These are phyloP conservation scores for Mucor sp. DNA, from an alignment of 371 early-diverging fungal genomes.

Conservation along the genomic window DNA sequence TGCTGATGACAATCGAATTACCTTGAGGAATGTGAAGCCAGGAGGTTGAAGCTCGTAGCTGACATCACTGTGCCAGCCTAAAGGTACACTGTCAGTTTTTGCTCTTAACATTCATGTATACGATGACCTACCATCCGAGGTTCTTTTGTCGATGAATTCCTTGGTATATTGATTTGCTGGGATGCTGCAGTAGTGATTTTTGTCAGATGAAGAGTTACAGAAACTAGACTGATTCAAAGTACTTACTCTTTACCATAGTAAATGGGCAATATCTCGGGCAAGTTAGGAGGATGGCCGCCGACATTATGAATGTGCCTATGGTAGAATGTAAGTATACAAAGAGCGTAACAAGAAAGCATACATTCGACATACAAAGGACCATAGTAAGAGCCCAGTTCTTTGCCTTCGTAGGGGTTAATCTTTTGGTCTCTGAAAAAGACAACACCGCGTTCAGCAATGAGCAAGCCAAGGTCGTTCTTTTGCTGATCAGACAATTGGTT, in stretches of 20 bases:
- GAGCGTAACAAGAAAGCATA: not conserved
- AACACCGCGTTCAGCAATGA: constrained; percentile 65
- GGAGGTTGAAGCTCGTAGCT: constrained; percentile 58
- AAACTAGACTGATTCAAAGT: not conserved
- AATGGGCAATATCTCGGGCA: constrained; percentile 29
- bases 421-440: constrained; percentile 68
- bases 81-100: not conserved
- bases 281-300: constrained; percentile 31
- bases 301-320: constrained; percentile 57
- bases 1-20: too few species aligned
- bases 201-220: not conserved
- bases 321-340: not conserved
- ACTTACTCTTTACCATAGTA: constrained; percentile 17
- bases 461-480: constrained; percentile 55
- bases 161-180: not conserved
- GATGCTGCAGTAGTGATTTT: not conserved
- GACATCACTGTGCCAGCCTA: constrained; percentile 55
- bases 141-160: not conserved
- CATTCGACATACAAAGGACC: constrained; percentile 36
- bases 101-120: not conserved
- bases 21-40: constrained; percentile 47
- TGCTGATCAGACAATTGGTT: constrained; percentile 57
- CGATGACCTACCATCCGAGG: not conserved
- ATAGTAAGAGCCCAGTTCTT: constrained; percentile 55
- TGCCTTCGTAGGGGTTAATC: constrained; percentile 49